Percentiles rank a stretch among this genome's conserved stretches.
Conservation (phyloP, 1,284 basidiomycete genomes). For the Pterulicium gracile region DNA sequence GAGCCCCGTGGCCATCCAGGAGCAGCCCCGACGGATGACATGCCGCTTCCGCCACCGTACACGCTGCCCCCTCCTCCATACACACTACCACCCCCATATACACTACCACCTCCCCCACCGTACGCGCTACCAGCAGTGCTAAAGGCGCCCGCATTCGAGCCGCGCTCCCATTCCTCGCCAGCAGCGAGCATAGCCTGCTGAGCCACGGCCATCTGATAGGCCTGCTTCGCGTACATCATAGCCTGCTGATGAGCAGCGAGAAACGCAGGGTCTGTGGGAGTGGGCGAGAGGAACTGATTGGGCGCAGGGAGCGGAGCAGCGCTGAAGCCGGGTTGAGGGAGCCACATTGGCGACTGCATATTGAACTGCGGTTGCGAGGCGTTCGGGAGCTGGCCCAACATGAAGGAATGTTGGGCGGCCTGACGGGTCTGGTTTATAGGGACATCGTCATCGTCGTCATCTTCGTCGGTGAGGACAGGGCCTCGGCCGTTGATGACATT, state of each 20-base stretch:
- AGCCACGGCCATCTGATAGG: constrained; percentile 76
- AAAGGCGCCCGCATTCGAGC: constrained; percentile 43
- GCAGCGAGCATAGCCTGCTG: constrained; percentile 77
- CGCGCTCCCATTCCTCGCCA: constrained; percentile 78
- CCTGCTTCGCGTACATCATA: constrained; percentile 72
- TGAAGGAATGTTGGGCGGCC: neutral
- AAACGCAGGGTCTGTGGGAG: constrained; percentile 40
- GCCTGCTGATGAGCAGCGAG: constrained; percentile 71
- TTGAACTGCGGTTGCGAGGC: constrained; percentile 6
- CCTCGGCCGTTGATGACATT: constrained; percentile 69
- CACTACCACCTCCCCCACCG: constrained; percentile 23
- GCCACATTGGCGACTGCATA: constrained; percentile 11
- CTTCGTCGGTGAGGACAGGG: constrained; percentile 41
- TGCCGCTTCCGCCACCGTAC: constrained; percentile 13
- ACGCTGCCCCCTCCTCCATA: constrained; percentile 25
- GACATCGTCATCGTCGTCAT: constrained; percentile 41
- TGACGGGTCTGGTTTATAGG: constrained; percentile 26
- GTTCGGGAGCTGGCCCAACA: neutral
- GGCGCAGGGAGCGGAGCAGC: neutral
- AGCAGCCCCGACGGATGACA: constrained; percentile 25
- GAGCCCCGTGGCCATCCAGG: constrained; percentile 20
- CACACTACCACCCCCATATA: constrained; percentile 21
- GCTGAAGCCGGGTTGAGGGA: neutral
- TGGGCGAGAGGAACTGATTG: constrained; percentile 37
- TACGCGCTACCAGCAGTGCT: constrained; percentile 15